Conservation (phyloP, 1,284 basidiomycete species). For the Puccinia polysora region DNA sequence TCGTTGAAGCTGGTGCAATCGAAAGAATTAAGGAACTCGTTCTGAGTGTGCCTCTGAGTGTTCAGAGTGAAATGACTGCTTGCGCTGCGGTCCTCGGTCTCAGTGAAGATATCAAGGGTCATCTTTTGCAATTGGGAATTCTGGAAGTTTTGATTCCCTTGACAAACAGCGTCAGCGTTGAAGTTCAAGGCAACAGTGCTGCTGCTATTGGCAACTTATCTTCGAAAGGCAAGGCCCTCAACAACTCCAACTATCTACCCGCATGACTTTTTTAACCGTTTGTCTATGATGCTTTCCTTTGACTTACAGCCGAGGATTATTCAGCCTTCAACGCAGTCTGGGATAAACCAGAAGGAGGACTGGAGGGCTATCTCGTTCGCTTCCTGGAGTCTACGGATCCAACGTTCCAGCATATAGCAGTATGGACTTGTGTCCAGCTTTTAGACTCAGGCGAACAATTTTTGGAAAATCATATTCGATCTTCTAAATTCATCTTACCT, state of each 20-base stretch:
- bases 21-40: conserved; percentile 96
- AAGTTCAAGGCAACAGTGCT: conserved; percentile 97
- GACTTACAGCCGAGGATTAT: conserved; percentile 78
- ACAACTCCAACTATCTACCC: too few relatives aligned
- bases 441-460: conserved; percentile 63
- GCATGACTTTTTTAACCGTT: background rate
- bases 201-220: conserved; percentile 96
- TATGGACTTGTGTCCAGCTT: conserved; percentile 61
- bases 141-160: conserved; percentile 95
- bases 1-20: conserved; percentile 97
- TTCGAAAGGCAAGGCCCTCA: conserved; percentile 71
- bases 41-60: conserved; percentile 86
- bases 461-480: conserved; percentile 79
- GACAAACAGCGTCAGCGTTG: conserved; percentile 90
- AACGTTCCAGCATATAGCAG: conserved; percentile 99
- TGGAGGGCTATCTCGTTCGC: conserved; percentile 89
- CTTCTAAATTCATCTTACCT: conserved; percentile 70
- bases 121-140: conserved; percentile 95
- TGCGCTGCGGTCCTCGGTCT: conserved; percentile 91
- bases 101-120: conserved; percentile 89
- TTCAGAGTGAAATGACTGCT: conserved; percentile 99
- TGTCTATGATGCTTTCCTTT: conserved; percentile 1
- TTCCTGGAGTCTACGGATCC: conserved; percentile 91
- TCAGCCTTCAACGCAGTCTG: conserved; percentile 96
- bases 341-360: conserved; percentile 94